Conservation (phyloP, 805 yeast genomes). For the Myxozyma vanderwaltii region DNA sequence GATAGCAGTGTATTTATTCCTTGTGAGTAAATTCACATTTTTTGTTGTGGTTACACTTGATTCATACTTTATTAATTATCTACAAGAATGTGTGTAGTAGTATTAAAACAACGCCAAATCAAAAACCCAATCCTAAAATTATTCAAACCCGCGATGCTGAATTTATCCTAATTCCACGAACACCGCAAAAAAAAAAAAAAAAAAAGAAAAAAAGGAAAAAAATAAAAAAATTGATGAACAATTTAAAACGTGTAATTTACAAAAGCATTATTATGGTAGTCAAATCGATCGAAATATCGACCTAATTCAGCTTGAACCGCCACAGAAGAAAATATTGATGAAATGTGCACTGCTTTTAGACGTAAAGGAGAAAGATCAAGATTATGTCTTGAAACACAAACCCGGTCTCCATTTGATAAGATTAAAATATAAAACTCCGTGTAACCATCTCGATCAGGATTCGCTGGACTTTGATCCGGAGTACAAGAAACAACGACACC, state of each 20-base stretch:
- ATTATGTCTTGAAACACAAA: slow-evolving; percentile 11
- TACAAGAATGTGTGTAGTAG: no score
- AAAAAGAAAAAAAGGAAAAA: no score
- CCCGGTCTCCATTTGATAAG: slow-evolving; percentile 5
- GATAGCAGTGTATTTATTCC: background rate
- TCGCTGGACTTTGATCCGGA: background rate
- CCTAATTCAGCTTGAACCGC: slow-evolving; percentile 9
- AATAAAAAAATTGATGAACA: no score
- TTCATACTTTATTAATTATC: no score
- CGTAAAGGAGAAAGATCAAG: background rate
- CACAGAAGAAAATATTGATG: background rate
- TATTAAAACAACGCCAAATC: no score
- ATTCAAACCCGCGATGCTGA: no score
- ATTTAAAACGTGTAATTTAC: background rate
- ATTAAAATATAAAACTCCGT: slow-evolving; percentile 5
- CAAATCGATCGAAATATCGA: slow-evolving; percentile 10
- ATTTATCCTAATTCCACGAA: no score
- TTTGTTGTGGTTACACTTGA: no score
- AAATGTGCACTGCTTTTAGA: background rate
- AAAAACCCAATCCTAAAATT: no score
- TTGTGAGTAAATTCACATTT: no score
- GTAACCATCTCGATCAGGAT: background rate
- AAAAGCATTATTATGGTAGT: background rate
- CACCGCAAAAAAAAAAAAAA: no score
- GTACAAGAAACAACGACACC: slow-evolving; percentile 10